Base-by-base conservation (phyloP, 2,329 filamentous ascomycete genomes). In the Cladosporium austrohemisphaericum region DNA sequence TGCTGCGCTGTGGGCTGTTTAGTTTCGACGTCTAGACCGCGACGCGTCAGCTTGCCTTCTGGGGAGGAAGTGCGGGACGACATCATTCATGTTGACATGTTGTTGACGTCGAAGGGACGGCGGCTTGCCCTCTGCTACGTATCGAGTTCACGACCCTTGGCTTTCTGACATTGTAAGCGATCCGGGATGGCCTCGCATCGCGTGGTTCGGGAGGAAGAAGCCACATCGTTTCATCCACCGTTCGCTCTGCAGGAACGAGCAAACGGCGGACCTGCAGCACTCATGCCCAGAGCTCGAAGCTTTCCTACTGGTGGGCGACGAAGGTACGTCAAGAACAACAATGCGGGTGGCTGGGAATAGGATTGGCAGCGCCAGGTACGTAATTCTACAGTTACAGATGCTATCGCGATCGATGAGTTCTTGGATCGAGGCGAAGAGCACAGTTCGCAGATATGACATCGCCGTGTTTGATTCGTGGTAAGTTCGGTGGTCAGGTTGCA, bases 241-340 rank as follows among this genome's bases (percentile, higher is more conserved):
- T 19, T 46, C 14, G 43, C 22, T 20, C 43, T 47, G 44, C 44
- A 38, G 44, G 44, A 47, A 47, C 44, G 8, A 47, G 14, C 32
- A 47, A 41, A 47, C 44, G 44, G 33, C 44, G 10, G 44, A 47
- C 44, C 44, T 47, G 44, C 44, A 47, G 44, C 19, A 16, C 14
- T 43, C 13, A 35, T 14, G 16, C 18, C n/a, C 32, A 13, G 10
- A 23, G 29, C 19, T 18, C 13, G 16, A 36, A 36, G 33, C 33
- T 36, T 16, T 36, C 20, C 29, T 35, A 45, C 31, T 45, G 41
- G 41, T 31, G 28, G 28, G 28, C 28, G 28, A n/a, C 28, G 32
- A 20, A 19, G 20, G 40, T 19, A 28, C 33, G 25, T 26, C 6
- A 11, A 26, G 6, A 26, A 26, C 25, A 26, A 36, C 6, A 16